Evolutionary conservation across 2,329 filamentous ascomycete species (phyloP).

Genomic region (Talaromyces rugulosus): DNA sequence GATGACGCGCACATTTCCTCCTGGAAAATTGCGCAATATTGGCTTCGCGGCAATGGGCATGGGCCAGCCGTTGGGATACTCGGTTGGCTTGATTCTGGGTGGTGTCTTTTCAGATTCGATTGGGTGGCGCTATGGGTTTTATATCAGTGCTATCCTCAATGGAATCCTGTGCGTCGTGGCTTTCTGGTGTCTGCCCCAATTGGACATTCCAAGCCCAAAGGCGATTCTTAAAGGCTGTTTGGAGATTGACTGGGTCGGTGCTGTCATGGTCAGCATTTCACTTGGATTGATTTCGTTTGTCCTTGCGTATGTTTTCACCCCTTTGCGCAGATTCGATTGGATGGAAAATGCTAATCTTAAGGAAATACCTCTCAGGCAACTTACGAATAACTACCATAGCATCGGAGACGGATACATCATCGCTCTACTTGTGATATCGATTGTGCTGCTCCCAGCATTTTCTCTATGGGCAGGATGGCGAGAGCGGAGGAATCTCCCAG

Average conservation of each 20-base stretch:
- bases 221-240: not conserved
- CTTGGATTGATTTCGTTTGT: conserved; percentile 48
- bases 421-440: conserved; percentile 22
- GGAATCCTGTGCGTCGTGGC: not conserved
- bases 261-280: conserved; percentile 38
- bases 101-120: conserved; percentile 45
- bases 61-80: conserved; percentile 48
- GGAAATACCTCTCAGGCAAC: not conserved
- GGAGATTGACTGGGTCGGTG: conserved; percentile 49
- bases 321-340: not conserved
- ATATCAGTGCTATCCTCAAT: conserved; percentile 12
- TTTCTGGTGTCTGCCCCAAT: not conserved
- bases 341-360: not conserved
- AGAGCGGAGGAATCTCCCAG: conserved; percentile 17
- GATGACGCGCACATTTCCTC: conserved; percentile 42
- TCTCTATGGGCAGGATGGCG: conserved; percentile 21
- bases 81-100: conserved; percentile 45
- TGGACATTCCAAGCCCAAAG: not conserved
- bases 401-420: conserved; percentile 16
- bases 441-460: conserved; percentile 24
- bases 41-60: conserved; percentile 48
- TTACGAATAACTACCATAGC: not conserved
- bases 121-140: conserved; percentile 46
- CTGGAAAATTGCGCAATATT: conserved; percentile 44
- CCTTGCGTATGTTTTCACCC: conserved; percentile 15